Percentiles rank a stretch among this genome's conserved stretches.
Evolutionary conservation across 495 filamentous ascomycete genomes (phyloP).

Genomic region (Penicillium steckii): DNA sequence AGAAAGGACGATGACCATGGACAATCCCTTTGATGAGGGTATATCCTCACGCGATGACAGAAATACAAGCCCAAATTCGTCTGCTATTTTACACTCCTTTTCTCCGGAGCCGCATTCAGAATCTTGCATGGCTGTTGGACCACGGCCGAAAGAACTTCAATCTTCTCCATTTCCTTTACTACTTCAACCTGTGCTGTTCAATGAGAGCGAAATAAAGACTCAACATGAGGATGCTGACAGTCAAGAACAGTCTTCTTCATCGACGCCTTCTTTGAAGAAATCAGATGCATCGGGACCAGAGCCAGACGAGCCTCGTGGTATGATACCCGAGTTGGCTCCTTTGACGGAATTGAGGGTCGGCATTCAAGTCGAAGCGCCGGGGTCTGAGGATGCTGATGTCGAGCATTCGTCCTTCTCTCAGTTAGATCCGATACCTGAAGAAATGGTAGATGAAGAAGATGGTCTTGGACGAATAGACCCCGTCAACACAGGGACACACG

Average conservation of each 20-base stretch:
- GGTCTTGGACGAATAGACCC: neutral
- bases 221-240: neutral
- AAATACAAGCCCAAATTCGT: too few species aligned
- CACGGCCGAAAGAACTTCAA: neutral
- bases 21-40: too few species aligned
- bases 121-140: neutral
- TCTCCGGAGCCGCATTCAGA: neutral
- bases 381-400: neutral
- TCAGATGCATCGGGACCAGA: neutral
- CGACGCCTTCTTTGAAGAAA: neutral
- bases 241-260: neutral
- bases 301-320: neutral
- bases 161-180: slow-evolving; percentile 9
- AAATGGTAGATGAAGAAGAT: neutral
- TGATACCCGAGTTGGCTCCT: neutral
- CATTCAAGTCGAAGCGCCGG: neutral
- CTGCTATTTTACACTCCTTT: too few species aligned
- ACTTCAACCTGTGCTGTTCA: neutral
- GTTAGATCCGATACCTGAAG: slow-evolving; percentile 13
- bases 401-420: slow-evolving; percentile 2
- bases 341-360: neutral
- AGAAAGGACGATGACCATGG: too few species aligned
- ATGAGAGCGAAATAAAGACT: neutral
- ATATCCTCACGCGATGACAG: too few species aligned
- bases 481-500: neutral